These are phyloP conservation scores for Wickerhamiella bombiphila DNA, from an alignment of 805 yeast species.

Conservation along the genomic window DNA sequence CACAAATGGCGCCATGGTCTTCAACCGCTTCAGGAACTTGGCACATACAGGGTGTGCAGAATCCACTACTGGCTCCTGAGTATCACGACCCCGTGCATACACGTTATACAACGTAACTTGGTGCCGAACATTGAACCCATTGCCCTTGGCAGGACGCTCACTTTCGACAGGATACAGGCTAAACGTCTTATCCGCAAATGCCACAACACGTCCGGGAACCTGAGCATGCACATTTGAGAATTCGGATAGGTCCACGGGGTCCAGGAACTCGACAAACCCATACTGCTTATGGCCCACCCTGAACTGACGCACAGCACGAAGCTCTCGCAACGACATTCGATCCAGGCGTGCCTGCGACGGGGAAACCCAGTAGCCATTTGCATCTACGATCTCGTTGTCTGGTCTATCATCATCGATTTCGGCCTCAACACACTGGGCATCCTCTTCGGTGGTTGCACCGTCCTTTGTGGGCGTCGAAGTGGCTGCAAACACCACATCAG, in stretches of 20 bases:
- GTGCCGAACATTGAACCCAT: constrained; percentile 70
- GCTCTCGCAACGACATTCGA: constrained; percentile 43
- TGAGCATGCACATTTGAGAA: constrained; percentile 41
- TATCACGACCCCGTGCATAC: constrained; percentile 62
- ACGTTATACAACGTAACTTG: constrained; percentile 63
- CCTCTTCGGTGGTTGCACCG: no score
- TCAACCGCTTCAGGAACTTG: constrained; percentile 54
- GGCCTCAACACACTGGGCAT: not conserved
- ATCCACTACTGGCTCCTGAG: constrained; percentile 60
- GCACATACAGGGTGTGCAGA: constrained; percentile 57
- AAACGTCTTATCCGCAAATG: constrained; percentile 45
- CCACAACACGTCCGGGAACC: constrained; percentile 50
- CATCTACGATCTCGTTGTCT: constrained; percentile 36
- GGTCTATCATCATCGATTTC: constrained; percentile 7
- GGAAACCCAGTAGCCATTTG: constrained; percentile 74
- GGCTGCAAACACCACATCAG: not conserved
- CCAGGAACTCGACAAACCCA: constrained; percentile 63
- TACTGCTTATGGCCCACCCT: constrained; percentile 63
- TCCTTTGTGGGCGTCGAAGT: not conserved
- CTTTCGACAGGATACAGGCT: constrained; percentile 58
- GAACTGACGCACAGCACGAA: constrained; percentile 48
- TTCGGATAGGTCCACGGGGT: constrained; percentile 71
- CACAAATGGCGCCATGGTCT: constrained; percentile 46
- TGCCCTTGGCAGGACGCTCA: constrained; percentile 51
- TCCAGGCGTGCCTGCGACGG: constrained; percentile 58